Evolutionary conservation across 2,329 filamentous ascomycete genomes (phyloP), one percentile per base, ranked within the genome.

Genomic region (Emmonsiellopsis sp.): DNA sequence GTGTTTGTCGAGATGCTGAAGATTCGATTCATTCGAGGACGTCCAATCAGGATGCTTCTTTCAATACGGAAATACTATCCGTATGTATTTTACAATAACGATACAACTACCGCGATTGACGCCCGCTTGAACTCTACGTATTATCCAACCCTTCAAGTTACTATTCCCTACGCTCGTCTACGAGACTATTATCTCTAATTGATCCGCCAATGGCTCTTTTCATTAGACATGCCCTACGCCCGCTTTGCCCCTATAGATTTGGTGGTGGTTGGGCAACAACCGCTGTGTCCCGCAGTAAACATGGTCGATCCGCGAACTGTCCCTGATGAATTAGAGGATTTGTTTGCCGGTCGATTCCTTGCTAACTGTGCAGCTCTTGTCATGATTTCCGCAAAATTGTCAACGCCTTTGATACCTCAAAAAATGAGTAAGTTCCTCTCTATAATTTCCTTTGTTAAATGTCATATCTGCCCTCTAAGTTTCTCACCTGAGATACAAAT

Each of bases 341-440:
- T 42, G 34, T 50, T 50, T 50, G 48, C 48, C 37, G 47, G 36
- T 14, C 33, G n/a, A 32, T 50, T 50, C 39, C 48, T 36, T 42
- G 9, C 33, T 27, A 14, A 33, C 36, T 50, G 34, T 42, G 21
- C 10, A 8, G n/a, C n/a, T n/a, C n/a, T n/a, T n/a, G n/a, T n/a
- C n/a, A n/a, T n/a, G n/a, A n/a, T 27, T 34, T 37, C n/a, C 10
- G 17, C 33, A 27, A 3, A 8, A 49, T 49, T 1, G 34, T 58
- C 54, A 58, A 58, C 57, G 57, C 57, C 44, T 53, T 53, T 14
- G 40, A 27, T 42, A 31, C 40, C 32, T 46, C 51, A 1, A 48
- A n/a, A 49, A 13, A 39, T 8, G 47, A 49, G 47, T 49, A 49
- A 49, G 13, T 11, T 36, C n/a, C n/a, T n/a, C n/a, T n/a, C n/a